Evolutionary conservation across 2,329 filamentous ascomycete genomes (phyloP), one percentile per base, ranked within the genome.

Genomic region (Cytospora leucostoma): DNA sequence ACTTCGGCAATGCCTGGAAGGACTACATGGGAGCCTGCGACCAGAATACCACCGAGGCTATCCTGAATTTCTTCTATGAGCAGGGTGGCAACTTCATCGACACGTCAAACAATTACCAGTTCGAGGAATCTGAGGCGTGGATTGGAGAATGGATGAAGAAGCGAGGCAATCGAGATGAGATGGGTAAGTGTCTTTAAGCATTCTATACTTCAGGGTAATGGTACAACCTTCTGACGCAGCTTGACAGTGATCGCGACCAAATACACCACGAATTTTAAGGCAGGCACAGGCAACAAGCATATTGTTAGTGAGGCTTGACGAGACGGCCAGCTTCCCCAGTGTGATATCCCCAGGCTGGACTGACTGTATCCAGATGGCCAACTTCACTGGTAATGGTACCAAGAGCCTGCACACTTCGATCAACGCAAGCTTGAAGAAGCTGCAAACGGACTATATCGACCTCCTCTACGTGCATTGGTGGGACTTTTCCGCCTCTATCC

Each of bases 41-140:
- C 71, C 85, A 90, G 71, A 78, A 84, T 56, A 81, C 81, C 1
- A 80, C 84, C 1, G 88, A 90, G 67, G 77, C 79, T 21, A 84
- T 92, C 33, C 80, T 92, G 10, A 88, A 92, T 70, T 85, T 82
- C 71, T 91, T 84, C 75, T 85, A 82, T 64, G 80, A 82, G 7
- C 80, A 86, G 27, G 87, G 59, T 69, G 89, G 89, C 32, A 92
- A 92, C 75, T 91, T 92, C 73, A 87, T 92, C 70, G 89, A 92
- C 72, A 90, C 87, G 0, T 71, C 87, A 64, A 89, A 86, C 76
- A 88, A 87, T 73, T 91, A 91, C 74, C 88, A 89, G 68, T 76
- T 79, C 61, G 79, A 77, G 66, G 80, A 88, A 73, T 83, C 83
- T 2, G 88, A 90, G 72, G 74, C 34, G 40, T 88, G 88, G 84